A percentile compares a stretch with the other conserved stretches of the same genome.
phyloP scores from a whole-genome alignment of 169 alveolate genomes.

The Plasmodium sp. region DNA sequence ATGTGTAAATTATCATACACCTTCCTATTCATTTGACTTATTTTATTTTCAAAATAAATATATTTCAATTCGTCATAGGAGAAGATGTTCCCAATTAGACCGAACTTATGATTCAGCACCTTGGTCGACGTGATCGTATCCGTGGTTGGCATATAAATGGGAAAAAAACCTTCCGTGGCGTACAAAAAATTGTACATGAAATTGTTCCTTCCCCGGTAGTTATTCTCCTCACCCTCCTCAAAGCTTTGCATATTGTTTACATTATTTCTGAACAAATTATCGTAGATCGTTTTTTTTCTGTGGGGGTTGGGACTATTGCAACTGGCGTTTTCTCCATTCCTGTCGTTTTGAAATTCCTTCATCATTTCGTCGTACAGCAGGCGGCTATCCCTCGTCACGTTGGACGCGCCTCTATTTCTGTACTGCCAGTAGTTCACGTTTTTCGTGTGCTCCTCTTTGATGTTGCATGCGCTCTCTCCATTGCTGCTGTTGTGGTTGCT shows the following conservation, averaged over 20 bases:
- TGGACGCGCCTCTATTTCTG: background rate
- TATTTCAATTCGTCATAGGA: conserved; percentile 75
- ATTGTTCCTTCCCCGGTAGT: background rate
- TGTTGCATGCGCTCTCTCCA: background rate
- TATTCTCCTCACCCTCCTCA: background rate
- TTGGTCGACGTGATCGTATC: conserved; percentile 68
- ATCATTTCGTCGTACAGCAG: conserved; percentile 22
- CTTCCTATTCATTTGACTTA: conserved; percentile 58
- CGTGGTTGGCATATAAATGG: conserved; percentile 48
- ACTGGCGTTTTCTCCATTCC: background rate
- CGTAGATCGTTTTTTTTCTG: background rate
- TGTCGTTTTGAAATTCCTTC: conserved; percentile 3
- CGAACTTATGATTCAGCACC: conserved; percentile 73
- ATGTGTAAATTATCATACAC: conserved; percentile 44
- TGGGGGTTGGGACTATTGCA: background rate
- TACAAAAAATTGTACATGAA: conserved; percentile 41
- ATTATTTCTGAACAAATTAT: background rate
- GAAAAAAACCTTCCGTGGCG: conserved; percentile 47
- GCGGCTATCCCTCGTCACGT: background rate
- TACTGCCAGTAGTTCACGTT: conserved; percentile 38
- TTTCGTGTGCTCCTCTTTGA: background rate
- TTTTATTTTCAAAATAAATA: conserved; percentile 71
- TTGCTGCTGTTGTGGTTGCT: background rate
- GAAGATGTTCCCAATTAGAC: conserved; percentile 75
- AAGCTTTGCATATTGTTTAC: background rate